Evolutionary conservation across 495 filamentous ascomycete genomes (phyloP), one percentile per base, ranked within the genome.

Genomic region (Aspergillus funiculosus): DNA sequence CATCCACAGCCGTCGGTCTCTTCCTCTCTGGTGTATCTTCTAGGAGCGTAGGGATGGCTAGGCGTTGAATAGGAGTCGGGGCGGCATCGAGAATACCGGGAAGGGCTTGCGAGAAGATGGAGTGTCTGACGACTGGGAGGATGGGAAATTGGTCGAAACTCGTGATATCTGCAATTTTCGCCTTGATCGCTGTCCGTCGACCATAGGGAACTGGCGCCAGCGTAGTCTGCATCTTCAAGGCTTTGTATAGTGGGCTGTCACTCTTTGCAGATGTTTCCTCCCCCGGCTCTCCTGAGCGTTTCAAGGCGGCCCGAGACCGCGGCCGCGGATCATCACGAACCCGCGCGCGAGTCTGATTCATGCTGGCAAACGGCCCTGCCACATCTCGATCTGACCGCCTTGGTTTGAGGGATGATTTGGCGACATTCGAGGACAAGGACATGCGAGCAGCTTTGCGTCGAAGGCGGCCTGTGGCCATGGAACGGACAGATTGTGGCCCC

Each of bases 221-320:
- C 0, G 85, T 71, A 32, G 82, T 81, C 61, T 92, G 89, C 92
- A 98, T 98, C 68, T 92, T 97, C 64, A 98, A 71, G 6, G 92
- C 91, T 61, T 94, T 89, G 62, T 80, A 87, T 14, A 74, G 53
- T 7, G 74, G 72, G 48, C 60, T 73, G 3, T 74, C 68, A 59
- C 46, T 67, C 63, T 57, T 75, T 56, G 49, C 56, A 25, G 47
- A 21, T 24, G 55, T 62, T 29, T 60, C 46, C 15, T 62, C 47
- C 18, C 61, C 64, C 1, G 50, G 24, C 6, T 63, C 48, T 53
- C 67, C 59, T 25, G 62, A 61, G 38, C 60, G 59, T 51, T 59
- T 70, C 41, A 69, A 56, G 26, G 61, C 69, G 28, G 65, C 71
- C 25, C 61, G 55, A 11, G 64, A 72, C 46, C 67, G 63, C 9